Evolutionary conservation across 2,329 filamentous ascomycete species (phyloP), one percentile per base, ranked within the genome.

Genomic region (Huntiella bhutanensis): DNA sequence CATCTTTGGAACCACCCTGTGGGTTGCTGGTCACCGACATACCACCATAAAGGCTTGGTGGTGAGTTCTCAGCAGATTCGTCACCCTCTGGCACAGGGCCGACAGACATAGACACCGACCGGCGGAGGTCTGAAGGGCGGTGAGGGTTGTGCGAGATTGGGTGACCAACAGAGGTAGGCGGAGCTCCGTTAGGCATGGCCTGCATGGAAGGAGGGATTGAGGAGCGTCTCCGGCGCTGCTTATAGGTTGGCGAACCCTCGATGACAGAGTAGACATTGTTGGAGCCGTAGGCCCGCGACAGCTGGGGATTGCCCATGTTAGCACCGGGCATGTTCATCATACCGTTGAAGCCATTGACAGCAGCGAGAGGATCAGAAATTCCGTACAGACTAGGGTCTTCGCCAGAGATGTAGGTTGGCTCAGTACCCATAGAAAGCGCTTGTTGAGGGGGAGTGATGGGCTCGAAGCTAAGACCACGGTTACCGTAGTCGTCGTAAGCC

Each of bases 161-260:
- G 69, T 65, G 48, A 38, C 33, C 44, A 11, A 36, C 36, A 46
- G 67, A 69, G 47, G 69, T 67, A 49, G 76, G 74, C 37, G 72
- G 71, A 41, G 75, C 70, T n/a, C 80, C 73, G 43, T 75, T 75
- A 52, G 79, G 75, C 51, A 81, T 77, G 39, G 73, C 73, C 49
- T 73, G 70, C 60, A 86, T 75, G 54, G 80, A 76, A 10, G 83
- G 80, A 17, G 88, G 86, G 52, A 96, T 85, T 37, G 88, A 96
- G 33, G 91, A 95, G 52, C 91, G 82, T 54, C 91, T 78, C 61
- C 91, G 76, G 56, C 91, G 77, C 69, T 96, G 91, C 73, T 98
- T 98, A 68, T 98, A 98, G 34, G 91, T 96, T 10, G 91, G 91
- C 22, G 91, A 98, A 42, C 91, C 91, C 66, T 98, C 91, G 58